Evolutionary conservation across 1,284 basidiomycete genomes (phyloP), one percentile per base, ranked within the genome.

Genomic region (Fomes fomentarius): DNA sequence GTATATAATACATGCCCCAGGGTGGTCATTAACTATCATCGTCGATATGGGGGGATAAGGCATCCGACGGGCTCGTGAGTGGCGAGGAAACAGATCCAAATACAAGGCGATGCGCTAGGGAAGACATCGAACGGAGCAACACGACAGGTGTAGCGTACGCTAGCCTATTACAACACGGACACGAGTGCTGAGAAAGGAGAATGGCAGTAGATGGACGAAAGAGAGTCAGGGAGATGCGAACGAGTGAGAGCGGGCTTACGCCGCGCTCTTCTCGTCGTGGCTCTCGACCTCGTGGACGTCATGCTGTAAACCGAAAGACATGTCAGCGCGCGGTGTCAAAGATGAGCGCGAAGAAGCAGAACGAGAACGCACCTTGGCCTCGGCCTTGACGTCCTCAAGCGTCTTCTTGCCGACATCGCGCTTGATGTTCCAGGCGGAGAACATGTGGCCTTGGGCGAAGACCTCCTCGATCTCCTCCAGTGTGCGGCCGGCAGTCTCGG

Each of bases 401-500:
- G 78, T 82, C 77, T 79, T 84, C 75, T 76, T 81, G 1, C 89
- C 89, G 24, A 87, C 81, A 38, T 83, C 68, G 54, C 78, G 76
- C 37, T 76, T 75, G 63, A 91, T 78, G 56, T 77, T 79, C 88
- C 88, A 91, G 6, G 89, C 87, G n/a, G 81, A 74, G 70, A 87
- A 91, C 17, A 71, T 66, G 63, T 91, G 82, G 0, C 87, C 87
- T 60, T 85, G 79, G 10, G 73, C 71, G 72, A 91, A 91, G 57
- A 91, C 80, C 1, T 85, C 87, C 66, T 92, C 89, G 50, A 90
- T 78, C 71, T 91, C 87, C 71, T 91, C 88, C 17, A 91, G 79
- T 12, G 85, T 82, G 2, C 86, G 78, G 2, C 83, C 82, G 21
- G 84, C 84, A 12, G 88, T 91, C 73, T 91, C 86, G 22, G 85